Evolutionary conservation across 192 early-diverging fungal species (phyloP).

Genomic region (Podila epigama): DNA sequence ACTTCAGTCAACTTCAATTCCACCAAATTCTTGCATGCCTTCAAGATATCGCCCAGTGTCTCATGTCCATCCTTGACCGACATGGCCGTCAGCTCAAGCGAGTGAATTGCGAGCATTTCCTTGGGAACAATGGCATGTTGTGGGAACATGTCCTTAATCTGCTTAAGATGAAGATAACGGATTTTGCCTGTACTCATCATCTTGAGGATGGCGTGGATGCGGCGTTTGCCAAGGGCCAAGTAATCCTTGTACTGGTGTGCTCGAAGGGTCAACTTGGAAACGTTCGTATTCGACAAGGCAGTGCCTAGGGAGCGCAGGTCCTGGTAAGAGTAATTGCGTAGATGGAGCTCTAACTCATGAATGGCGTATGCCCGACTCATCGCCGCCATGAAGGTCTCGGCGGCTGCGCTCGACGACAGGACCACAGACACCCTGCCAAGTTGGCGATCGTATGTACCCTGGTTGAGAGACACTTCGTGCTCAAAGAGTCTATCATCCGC

Average conservation of each 20-base stretch:
- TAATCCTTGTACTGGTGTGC: conserved; percentile 25
- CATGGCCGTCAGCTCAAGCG: conserved; percentile 25
- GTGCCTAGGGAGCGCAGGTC: conserved; percentile 15
- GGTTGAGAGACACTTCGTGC: conserved; percentile 14
- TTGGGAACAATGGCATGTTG: conserved; percentile 20
- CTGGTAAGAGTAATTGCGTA: conserved; percentile 26
- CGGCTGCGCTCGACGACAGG: conserved; percentile 16
- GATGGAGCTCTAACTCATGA: conserved; percentile 29
- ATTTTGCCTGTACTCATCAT: conserved; percentile 40
- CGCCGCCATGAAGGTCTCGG: conserved; percentile 17
- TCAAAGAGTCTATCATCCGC: conserved; percentile 35
- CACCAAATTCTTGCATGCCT: conserved; percentile 11
- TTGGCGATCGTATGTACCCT: conserved; percentile 26
- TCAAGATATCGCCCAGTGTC: conserved; percentile 6
- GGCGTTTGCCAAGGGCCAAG: conserved; percentile 17
- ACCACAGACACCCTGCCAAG: conserved; percentile 24
- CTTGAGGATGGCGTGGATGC: conserved; percentile 16
- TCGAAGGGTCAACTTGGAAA: conserved; percentile 34
- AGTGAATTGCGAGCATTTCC: conserved; percentile 11
- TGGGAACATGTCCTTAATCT: conserved; percentile 38
- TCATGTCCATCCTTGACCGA: conserved; percentile 36
- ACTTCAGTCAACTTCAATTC: conserved; percentile 18
- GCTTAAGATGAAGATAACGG: conserved; percentile 27
- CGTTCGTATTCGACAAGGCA: conserved; percentile 24
- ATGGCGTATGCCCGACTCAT: conserved; percentile 32